A percentile compares a stretch with the other conserved stretches of the same genome.
These are phyloP conservation scores for Pythium aquatile DNA, from an alignment of 352 stramenopile species.

Conservation along the genomic window DNA sequence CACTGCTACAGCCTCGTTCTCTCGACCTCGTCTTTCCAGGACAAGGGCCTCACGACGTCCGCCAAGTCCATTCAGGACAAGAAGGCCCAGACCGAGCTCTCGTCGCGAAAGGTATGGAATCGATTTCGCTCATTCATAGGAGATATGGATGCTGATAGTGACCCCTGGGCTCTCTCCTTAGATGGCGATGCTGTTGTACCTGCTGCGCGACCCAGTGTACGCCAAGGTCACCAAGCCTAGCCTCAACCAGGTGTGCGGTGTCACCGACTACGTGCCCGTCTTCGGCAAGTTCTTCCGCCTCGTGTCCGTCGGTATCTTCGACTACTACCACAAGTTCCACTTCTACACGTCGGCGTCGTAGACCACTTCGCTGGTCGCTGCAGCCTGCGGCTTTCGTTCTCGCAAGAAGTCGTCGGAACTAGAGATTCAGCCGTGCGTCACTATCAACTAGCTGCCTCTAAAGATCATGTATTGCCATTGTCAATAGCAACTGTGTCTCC, in stretches of 20 bases:
- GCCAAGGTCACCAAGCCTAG: slow-evolving; percentile 62
- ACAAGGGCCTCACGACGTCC: slow-evolving; percentile 18
- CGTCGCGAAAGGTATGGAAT: slow-evolving; percentile 58
- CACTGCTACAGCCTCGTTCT: slow-evolving; percentile 40
- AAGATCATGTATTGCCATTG: slow-evolving; percentile 20
- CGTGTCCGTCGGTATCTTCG: slow-evolving; percentile 57
- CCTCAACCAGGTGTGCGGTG: slow-evolving; percentile 59
- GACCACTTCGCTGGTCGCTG: not conserved
- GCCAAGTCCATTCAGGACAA: slow-evolving; percentile 26
- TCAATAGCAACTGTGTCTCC: slow-evolving; percentile 13
- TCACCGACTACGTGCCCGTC: slow-evolving; percentile 64
- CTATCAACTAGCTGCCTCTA: slow-evolving; percentile 4
- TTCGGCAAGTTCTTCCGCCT: slow-evolving; percentile 75
- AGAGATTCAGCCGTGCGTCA: slow-evolving; percentile 2
- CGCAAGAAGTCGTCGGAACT: not conserved
- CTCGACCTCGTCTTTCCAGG: slow-evolving; percentile 51
- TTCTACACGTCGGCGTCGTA: slow-evolving; percentile 89
- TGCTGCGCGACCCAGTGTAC: slow-evolving; percentile 81
- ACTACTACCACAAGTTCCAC: slow-evolving; percentile 88
- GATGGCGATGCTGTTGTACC: slow-evolving; percentile 82
- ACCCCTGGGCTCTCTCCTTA: slow-evolving; percentile 21
- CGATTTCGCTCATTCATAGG: no score
- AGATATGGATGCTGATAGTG: not conserved
- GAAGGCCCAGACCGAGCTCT: slow-evolving; percentile 55
- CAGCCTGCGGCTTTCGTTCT: not conserved